phyloP scores from a whole-genome alignment of 2,329 filamentous ascomycete species.

The Helotiales sp. region DNA sequence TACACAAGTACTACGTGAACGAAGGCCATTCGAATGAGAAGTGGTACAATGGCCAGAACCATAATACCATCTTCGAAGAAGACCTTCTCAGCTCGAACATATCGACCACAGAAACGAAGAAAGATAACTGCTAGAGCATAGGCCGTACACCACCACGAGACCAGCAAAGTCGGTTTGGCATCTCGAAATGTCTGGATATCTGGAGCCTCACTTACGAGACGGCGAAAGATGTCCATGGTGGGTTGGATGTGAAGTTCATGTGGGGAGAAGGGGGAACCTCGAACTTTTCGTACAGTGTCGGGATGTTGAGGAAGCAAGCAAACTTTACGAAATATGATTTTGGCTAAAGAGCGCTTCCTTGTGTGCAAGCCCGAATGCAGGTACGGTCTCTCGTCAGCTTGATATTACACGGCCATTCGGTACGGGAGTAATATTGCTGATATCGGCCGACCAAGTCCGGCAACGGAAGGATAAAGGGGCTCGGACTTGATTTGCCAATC shows the following conservation, averaged over 20 bases:
- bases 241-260: conserved; percentile 8
- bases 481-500: conserved; percentile 3
- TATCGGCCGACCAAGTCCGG: not conserved
- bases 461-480: not conserved
- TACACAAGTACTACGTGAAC: conserved; percentile 84
- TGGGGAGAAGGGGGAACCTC: not conserved
- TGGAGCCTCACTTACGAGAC: conserved; percentile 33
- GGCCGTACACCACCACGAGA: conserved; percentile 91
- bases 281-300: conserved; percentile 6
- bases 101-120: conserved; percentile 78
- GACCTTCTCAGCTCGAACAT: conserved; percentile 81
- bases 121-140: conserved; percentile 84
- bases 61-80: conserved; percentile 90
- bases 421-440: conserved; percentile 11
- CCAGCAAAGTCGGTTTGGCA: conserved; percentile 86
- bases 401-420: conserved; percentile 9
- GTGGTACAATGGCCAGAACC: conserved; percentile 76
- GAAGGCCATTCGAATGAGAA: conserved; percentile 81
- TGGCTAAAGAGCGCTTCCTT: not conserved
- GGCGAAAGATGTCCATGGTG: conserved; percentile 37
- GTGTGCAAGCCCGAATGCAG: conserved; percentile 1
- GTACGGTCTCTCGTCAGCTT: conserved; percentile 12
- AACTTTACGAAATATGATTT: not conserved
- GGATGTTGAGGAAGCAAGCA: not conserved
- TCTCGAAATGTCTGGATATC: conserved; percentile 40